A percentile compares a stretch with the other conserved stretches of the same genome.
Evolutionary conservation across 2,329 filamentous ascomycete genomes (phyloP).

Genomic region (Ascochyta koolunga): DNA sequence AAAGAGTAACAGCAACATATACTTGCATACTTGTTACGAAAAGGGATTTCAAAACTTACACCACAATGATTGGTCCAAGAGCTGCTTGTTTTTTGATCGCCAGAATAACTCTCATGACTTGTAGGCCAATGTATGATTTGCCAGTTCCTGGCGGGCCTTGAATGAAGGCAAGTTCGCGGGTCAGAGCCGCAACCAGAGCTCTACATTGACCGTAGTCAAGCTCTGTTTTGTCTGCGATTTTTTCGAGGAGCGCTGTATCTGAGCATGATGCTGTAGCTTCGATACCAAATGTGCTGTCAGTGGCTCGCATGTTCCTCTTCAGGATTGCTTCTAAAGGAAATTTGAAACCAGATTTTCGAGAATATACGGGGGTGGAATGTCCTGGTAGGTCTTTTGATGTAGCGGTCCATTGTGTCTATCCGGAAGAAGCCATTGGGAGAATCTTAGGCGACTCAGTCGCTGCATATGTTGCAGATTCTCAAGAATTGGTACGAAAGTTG

Average conservation of each 20-base stretch:
- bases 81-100: constrained; percentile 43
- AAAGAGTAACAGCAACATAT: no score
- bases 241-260: constrained; percentile 19
- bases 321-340: constrained; percentile 29
- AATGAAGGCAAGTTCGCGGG: constrained; percentile 63
- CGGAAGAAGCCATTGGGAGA: constrained; percentile 37
- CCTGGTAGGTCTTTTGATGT: not conserved
- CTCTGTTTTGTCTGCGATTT: constrained; percentile 19
- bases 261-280: constrained; percentile 21
- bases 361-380: constrained; percentile 37
- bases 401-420: constrained; percentile 1
- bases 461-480: constrained; percentile 36
- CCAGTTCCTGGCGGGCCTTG: constrained; percentile 76
- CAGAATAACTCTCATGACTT: constrained; percentile 64
- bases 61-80: constrained; percentile 55
- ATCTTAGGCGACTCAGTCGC: constrained; percentile 30
- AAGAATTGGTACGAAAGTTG: constrained; percentile 40
- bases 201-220: constrained; percentile 60
- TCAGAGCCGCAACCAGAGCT: constrained; percentile 62
- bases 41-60: constrained; percentile 25
- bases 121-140: constrained; percentile 67
- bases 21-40: not conserved
- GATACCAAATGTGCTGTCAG: constrained; percentile 10
- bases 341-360: constrained; percentile 24
- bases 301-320: not conserved